These are phyloP conservation scores for Echeveria elegans DNA, from an alignment of 164 flowering plant genomes.

Conservation along the genomic window DNA sequence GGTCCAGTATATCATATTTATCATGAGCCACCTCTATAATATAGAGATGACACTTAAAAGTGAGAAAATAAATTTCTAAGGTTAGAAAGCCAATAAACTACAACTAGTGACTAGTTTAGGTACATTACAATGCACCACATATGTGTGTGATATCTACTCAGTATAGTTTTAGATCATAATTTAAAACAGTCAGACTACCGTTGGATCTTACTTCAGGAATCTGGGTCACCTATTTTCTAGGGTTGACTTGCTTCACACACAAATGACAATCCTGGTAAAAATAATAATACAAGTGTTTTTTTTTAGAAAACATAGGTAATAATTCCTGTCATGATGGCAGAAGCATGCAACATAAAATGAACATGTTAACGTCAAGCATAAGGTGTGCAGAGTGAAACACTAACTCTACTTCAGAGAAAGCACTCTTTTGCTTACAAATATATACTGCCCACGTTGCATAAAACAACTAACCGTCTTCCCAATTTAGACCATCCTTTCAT, in stretches of 20 bases:
- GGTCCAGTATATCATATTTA: background rate
- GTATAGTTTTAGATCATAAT: background rate
- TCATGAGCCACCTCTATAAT: background rate
- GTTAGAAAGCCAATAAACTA: too few species aligned
- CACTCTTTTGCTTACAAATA: too few species aligned
- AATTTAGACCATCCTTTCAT: too few species aligned
- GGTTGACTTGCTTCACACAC: conserved; percentile 77
- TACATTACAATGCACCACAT: background rate
- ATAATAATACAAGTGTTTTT: background rate
- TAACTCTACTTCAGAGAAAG: too few species aligned
- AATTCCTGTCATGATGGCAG: background rate
- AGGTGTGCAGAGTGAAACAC: too few species aligned
- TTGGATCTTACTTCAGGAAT: conserved; percentile 61
- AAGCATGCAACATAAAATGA: too few species aligned
- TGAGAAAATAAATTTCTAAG: background rate
- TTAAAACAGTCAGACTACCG: background rate
- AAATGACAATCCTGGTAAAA: conserved; percentile 80
- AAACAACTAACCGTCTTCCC: too few species aligned
- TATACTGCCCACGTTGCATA: too few species aligned
- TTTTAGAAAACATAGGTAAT: background rate
- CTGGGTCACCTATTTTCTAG: conserved; percentile 88
- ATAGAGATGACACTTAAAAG: background rate
- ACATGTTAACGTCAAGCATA: too few species aligned
- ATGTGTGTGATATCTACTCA: background rate
- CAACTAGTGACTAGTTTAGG: background rate